phyloP scores from a whole-genome alignment of 345 rosid genomes.

The Angophora floribunda region DNA sequence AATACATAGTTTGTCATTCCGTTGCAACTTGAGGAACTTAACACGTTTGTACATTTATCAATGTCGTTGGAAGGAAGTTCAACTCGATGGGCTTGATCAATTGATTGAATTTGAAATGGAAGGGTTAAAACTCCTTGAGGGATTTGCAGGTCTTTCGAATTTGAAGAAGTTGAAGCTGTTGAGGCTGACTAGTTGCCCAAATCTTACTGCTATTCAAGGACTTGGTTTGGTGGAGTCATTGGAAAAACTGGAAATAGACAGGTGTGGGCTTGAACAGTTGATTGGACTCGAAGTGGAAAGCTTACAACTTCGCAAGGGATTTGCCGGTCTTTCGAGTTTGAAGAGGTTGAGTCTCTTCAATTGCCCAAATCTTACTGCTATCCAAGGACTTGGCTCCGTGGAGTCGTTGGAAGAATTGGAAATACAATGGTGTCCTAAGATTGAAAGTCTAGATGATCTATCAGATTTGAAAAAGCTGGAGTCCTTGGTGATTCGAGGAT shows the following conservation, averaged over 20 bases:
- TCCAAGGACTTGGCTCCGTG: background rate
- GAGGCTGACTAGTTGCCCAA: background rate
- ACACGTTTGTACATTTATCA: background rate
- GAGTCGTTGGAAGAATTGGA: background rate
- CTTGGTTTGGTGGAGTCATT: no score
- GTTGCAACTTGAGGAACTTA: background rate
- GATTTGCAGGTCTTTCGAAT: background rate
- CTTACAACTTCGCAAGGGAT: background rate
- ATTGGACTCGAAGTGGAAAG: background rate
- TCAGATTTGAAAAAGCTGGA: background rate
- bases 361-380: background rate
- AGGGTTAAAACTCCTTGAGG: background rate
- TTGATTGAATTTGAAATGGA: background rate
- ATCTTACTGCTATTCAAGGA: background rate
- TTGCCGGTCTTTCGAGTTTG: background rate
- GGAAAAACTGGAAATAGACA: no score
- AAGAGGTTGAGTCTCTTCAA: background rate
- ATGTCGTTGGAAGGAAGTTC: background rate
- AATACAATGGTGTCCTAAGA: background rate
- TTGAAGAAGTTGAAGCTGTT: background rate
- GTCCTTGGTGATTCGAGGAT: background rate
- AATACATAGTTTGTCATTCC: background rate
- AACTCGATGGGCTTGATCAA: background rate
- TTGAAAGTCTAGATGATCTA: background rate
- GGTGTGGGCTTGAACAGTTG: background rate